phyloP scores from a whole-genome alignment of 768 basidiomycete species.

The Dioszegia aurantiaca region DNA sequence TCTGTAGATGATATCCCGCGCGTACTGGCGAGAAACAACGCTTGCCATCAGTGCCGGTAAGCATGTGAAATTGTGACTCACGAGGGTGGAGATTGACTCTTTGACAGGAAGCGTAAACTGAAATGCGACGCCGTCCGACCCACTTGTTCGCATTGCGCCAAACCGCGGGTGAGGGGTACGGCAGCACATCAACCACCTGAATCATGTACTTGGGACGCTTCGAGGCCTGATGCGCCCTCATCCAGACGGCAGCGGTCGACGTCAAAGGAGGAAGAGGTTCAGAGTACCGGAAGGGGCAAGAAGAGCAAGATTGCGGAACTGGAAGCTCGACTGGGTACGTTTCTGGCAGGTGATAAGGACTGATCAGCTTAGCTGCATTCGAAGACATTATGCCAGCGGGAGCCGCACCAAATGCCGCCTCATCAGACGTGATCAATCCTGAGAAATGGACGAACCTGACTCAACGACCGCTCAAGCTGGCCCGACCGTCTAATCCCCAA shows the following conservation, averaged over 20 bases:
- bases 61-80: background rate
- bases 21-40: conserved; percentile 33
- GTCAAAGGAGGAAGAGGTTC: conserved; percentile 14
- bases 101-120: conserved; percentile 9
- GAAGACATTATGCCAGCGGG: background rate
- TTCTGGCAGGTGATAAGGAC: background rate
- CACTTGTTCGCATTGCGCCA: conserved; percentile 33
- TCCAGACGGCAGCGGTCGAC: background rate
- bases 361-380: background rate
- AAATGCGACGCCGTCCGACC: conserved; percentile 42
- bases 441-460: background rate
- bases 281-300: conserved; percentile 24
- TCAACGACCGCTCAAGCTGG: background rate
- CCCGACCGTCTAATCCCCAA: background rate
- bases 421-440: background rate
- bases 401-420: background rate
- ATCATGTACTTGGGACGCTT: conserved; percentile 41
- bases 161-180: conserved; percentile 24
- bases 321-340: conserved; percentile 28
- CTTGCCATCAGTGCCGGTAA: conserved; percentile 43
- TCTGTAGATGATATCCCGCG: conserved; percentile 13
- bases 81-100: background rate
- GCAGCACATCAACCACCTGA: conserved; percentile 9
- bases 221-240: background rate
- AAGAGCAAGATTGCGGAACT: conserved; percentile 27